phyloP scores from a whole-genome alignment of 1,139 yeast species.

The Sugiyamaella sp. region DNA sequence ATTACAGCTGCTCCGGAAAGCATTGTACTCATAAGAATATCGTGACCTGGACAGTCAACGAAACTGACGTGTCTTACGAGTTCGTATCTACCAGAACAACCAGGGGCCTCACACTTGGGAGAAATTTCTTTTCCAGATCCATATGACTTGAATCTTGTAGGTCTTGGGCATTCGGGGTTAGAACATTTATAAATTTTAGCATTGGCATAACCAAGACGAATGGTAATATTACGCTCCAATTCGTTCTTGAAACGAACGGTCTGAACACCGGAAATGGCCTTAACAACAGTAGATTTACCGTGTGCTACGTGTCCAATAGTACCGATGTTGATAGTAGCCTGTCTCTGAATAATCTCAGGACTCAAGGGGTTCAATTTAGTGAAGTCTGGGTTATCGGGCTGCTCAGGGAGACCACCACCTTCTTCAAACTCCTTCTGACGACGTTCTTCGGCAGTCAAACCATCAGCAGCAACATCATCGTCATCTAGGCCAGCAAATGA shows the following conservation, averaged over 20 bases:
- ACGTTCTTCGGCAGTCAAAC: slow-evolving; percentile 60
- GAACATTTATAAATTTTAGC: slow-evolving; percentile 97
- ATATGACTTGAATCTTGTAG: slow-evolving; percentile 92
- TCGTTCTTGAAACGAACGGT: slow-evolving; percentile 99
- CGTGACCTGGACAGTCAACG: slow-evolving; percentile 99
- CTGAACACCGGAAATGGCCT: slow-evolving; percentile 98
- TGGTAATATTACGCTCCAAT: slow-evolving; percentile 97
- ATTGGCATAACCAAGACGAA: slow-evolving; percentile 97
- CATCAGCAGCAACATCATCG: slow-evolving; percentile 57
- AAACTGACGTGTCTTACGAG: slow-evolving; percentile 96
- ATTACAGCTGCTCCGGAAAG: slow-evolving; percentile 99
- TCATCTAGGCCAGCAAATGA: slow-evolving; percentile 76
- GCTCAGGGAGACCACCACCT: slow-evolving; percentile 98
- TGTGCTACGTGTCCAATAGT: slow-evolving; percentile 99
- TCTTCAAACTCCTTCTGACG: slow-evolving; percentile 88
- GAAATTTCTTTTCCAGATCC: slow-evolving; percentile 92
- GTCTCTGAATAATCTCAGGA: slow-evolving; percentile 96
- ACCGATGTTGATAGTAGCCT: slow-evolving; percentile 98
- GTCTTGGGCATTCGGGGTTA: slow-evolving; percentile 85
- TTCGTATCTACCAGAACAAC: slow-evolving; percentile 76
- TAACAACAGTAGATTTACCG: slow-evolving; percentile 97
- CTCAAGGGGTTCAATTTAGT: slow-evolving; percentile 77
- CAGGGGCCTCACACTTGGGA: slow-evolving; percentile 88
- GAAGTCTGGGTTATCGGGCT: slow-evolving; percentile 87
- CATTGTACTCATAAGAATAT: slow-evolving; percentile 99